These are phyloP conservation scores for Anisodus acutangulus DNA, from an alignment of 257 asterid genomes.

Conservation along the genomic window DNA sequence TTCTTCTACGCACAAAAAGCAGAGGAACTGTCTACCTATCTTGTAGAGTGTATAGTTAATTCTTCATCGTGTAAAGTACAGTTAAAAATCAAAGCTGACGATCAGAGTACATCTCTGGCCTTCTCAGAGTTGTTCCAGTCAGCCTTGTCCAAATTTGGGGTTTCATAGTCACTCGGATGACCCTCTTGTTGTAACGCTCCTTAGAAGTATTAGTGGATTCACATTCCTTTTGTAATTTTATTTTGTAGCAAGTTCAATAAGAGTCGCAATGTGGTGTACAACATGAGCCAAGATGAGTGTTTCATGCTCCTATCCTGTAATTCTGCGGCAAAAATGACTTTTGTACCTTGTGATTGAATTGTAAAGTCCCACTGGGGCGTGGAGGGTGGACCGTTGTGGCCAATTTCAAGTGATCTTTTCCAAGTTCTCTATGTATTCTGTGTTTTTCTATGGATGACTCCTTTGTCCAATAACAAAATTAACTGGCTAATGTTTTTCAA, in stretches of 20 bases:
- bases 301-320: conserved; percentile 15
- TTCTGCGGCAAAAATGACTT: neutral
- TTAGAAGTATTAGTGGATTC: conserved; percentile 23
- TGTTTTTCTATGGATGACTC: neutral
- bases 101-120: conserved; percentile 67
- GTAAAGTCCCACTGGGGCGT: neutral
- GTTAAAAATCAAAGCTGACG: conserved; percentile 90
- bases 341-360: conserved; percentile 26
- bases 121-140: conserved; percentile 78
- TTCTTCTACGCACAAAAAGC: conserved; percentile 87
- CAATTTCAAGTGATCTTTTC: conserved; percentile 10
- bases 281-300: conserved; percentile 8
- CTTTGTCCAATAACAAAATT: neutral
- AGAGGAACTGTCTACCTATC: conserved; percentile 65
- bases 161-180: conserved; percentile 37
- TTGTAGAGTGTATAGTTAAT: conserved; percentile 79
- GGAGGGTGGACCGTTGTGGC: neutral
- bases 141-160: conserved; percentile 69
- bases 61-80: conserved; percentile 83
- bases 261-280: conserved; percentile 18
- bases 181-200: conserved; percentile 25
- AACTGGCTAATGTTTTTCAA: neutral
- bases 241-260: conserved; percentile 23
- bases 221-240: neutral
- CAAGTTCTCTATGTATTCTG: neutral